These are phyloP conservation scores for Myxozyma mucilagina DNA, from an alignment of 805 yeast species.

Conservation along the genomic window DNA sequence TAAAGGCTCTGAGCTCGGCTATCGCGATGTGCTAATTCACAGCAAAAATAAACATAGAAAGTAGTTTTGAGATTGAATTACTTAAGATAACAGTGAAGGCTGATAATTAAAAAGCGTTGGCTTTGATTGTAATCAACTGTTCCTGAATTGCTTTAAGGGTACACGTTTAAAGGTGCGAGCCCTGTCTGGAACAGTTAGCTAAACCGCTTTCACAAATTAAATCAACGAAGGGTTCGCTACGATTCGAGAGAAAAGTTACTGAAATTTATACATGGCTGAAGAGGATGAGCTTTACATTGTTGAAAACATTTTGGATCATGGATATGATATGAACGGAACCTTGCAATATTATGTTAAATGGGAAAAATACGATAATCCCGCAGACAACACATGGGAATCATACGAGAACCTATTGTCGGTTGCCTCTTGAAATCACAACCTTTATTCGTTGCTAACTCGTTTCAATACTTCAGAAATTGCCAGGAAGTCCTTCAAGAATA, in stretches of 20 bases:
- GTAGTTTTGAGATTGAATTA: too few relatives aligned
- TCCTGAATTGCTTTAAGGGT: too few relatives aligned
- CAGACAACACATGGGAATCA: slow-evolving; percentile 24
- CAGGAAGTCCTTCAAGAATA: slow-evolving; percentile 1
- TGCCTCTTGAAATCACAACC: neutral
- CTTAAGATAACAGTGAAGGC: too few relatives aligned
- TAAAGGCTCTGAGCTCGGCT: too few relatives aligned
- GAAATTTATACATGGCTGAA: neutral
- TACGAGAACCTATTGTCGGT: slow-evolving; percentile 17
- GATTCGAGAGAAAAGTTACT: neutral
- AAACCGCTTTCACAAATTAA: neutral
- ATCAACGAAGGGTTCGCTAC: neutral
- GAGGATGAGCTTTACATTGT: slow-evolving; percentile 10
- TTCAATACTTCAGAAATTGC: neutral
- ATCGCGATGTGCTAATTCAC: too few relatives aligned
- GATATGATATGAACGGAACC: neutral
- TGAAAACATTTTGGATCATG: slow-evolving; percentile 14
- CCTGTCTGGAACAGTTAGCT: too few relatives aligned
- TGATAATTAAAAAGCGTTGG: too few relatives aligned
- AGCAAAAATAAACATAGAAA: too few relatives aligned
- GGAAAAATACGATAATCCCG: slow-evolving; percentile 15
- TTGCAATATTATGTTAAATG: slow-evolving; percentile 16
- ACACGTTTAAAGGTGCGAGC: too few relatives aligned
- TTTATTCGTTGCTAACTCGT: neutral
- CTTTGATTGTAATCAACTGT: too few relatives aligned